These are phyloP conservation scores for Hypoxylon sp. DNA, from an alignment of 2,329 filamentous ascomycete species.

Conservation along the genomic window DNA sequence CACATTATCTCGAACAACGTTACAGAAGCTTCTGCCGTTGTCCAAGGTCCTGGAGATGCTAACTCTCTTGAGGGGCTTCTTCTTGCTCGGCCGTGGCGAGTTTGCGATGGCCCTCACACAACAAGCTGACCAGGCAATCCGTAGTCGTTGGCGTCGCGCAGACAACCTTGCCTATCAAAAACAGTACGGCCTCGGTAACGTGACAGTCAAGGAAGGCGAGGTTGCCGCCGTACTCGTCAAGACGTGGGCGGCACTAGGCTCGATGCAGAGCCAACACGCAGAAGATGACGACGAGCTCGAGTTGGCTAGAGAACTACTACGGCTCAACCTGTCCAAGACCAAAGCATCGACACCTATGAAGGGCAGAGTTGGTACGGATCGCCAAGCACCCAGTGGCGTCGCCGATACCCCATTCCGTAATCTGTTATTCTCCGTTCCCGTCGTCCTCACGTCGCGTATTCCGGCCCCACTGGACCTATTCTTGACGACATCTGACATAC, in stretches of 20 bases:
- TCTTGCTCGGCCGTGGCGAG: slow-evolving; percentile 86
- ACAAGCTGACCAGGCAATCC: slow-evolving; percentile 82
- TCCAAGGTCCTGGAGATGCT: slow-evolving; percentile 79
- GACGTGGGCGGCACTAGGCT: slow-evolving; percentile 82
- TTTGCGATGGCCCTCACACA: slow-evolving; percentile 88
- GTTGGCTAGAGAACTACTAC: slow-evolving; percentile 78
- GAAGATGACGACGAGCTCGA: slow-evolving; percentile 87
- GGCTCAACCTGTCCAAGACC: slow-evolving; percentile 67
- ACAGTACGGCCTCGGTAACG: slow-evolving; percentile 65
- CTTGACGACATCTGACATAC: slow-evolving; percentile 76
- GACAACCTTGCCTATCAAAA: slow-evolving; percentile 66
- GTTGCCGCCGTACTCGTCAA: slow-evolving; percentile 77
- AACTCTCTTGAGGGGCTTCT: slow-evolving; percentile 82
- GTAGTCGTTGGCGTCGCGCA: slow-evolving; percentile 73
- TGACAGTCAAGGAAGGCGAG: slow-evolving; percentile 86
- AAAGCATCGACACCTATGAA: slow-evolving; percentile 51
- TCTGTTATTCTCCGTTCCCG: slow-evolving; percentile 80
- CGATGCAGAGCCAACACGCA: slow-evolving; percentile 71
- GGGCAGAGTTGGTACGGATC: slow-evolving; percentile 45
- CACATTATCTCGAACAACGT: slow-evolving; percentile 81
- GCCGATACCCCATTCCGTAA: slow-evolving; percentile 74
- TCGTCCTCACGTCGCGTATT: slow-evolving; percentile 74
- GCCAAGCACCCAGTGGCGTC: slow-evolving; percentile 47
- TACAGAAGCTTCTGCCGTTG: slow-evolving; percentile 83
- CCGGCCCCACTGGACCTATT: slow-evolving; percentile 87